Percentiles rank a stretch among this genome's conserved stretches.
Conservation (phyloP, 2,329 filamentous ascomycete genomes). For the Calonectria ilicicola region DNA sequence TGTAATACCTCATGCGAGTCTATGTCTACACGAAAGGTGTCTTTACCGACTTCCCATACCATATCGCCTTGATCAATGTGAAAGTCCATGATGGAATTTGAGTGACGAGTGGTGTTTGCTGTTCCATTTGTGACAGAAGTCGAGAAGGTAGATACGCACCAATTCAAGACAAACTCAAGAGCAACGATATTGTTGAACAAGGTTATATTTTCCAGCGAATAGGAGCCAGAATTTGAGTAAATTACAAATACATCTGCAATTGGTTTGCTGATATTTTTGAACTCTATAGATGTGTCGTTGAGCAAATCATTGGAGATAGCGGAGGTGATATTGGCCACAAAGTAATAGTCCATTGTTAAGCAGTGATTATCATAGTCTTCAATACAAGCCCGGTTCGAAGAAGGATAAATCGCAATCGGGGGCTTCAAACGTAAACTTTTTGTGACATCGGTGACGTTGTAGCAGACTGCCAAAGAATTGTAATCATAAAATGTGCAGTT, state of each 20-base stretch:
- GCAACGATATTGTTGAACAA: not conserved
- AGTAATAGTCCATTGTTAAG: not conserved
- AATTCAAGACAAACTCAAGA: not conserved
- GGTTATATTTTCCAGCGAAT: not conserved
- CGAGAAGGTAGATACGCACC: not conserved
- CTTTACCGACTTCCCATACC: not conserved
- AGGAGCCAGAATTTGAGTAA: not conserved
- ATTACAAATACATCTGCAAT: not conserved
- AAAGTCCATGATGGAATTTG: not conserved
- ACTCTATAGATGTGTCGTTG: not conserved
- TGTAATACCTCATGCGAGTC: not conserved
- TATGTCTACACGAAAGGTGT: not conserved
- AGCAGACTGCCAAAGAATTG: not conserved
- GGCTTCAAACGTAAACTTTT: too few species aligned
- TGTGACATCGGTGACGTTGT: too few species aligned
- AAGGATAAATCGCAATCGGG: too few species aligned
- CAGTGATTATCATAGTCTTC: not conserved
- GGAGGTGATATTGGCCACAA: not conserved
- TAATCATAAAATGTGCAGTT: not conserved
- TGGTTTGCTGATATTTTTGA: not conserved
- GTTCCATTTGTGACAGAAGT: not conserved
- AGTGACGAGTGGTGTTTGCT: not conserved
- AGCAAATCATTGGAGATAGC: not conserved
- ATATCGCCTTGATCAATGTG: not conserved
- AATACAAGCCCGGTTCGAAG: too few species aligned